These are phyloP conservation scores for Albugo laibachii DNA, from an alignment of 352 stramenopile genomes.

Conservation along the genomic window DNA sequence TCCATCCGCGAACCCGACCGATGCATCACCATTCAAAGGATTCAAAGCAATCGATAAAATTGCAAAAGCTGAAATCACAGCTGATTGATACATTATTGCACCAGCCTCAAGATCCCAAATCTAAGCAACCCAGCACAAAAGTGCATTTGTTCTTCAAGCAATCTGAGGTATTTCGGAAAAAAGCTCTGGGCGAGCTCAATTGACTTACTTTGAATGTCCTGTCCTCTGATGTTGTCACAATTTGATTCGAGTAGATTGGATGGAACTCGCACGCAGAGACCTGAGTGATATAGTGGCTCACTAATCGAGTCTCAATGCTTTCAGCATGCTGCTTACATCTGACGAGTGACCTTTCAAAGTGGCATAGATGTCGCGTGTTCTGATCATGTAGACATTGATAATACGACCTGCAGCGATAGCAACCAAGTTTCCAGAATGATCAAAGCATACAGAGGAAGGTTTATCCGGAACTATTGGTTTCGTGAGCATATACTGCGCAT, in stretches of 20 bases:
- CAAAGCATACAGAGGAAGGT: constrained; percentile 31
- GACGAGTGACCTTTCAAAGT: constrained; percentile 54
- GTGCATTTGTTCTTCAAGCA: background rate
- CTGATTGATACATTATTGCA: constrained; percentile 46
- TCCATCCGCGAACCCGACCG: constrained; percentile 53
- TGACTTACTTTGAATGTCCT: constrained; percentile 55
- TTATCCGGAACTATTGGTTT: constrained; percentile 5
- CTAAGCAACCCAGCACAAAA: constrained; percentile 8
- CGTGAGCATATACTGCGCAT: no score
- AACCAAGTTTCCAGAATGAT: constrained; percentile 35
- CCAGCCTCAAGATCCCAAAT: constrained; percentile 58
- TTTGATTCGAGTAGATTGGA: constrained; percentile 31
- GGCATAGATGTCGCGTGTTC: constrained; percentile 26
- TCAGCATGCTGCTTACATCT: constrained; percentile 10
- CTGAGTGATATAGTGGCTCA: constrained; percentile 7
- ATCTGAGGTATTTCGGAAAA: background rate
- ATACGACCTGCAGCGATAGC: constrained; percentile 24
- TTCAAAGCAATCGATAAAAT: constrained; percentile 49
- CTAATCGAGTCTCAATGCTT: background rate
- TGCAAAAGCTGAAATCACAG: constrained; percentile 48
- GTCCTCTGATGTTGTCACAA: constrained; percentile 62
- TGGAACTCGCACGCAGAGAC: constrained; percentile 60
- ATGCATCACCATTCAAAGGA: constrained; percentile 31
- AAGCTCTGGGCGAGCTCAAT: background rate
- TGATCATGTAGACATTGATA: constrained; percentile 35